Conservation (phyloP, 208 protist species). For the Trypanosoma avium region DNA sequence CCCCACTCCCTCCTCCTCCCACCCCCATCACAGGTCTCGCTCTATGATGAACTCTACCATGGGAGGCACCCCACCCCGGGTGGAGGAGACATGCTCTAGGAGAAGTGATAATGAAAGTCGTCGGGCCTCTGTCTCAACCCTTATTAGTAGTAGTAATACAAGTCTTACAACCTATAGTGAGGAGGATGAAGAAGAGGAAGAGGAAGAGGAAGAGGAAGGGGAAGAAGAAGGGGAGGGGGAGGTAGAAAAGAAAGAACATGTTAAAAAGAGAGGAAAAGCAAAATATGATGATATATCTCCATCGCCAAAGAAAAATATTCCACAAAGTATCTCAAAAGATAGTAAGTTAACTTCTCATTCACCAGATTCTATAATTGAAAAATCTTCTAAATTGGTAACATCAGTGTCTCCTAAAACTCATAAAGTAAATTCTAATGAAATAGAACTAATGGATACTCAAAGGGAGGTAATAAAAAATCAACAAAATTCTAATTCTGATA, state of each 20-base stretch:
- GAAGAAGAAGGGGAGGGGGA: neutral
- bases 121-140: neutral
- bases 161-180: conserved; percentile 26
- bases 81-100: neutral
- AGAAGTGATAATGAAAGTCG: neutral
- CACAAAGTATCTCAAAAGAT: no score
- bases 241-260: no score
- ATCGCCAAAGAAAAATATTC: no score
- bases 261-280: neutral
- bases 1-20: neutral
- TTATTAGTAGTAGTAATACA: conserved; percentile 2
- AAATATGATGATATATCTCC: neutral
- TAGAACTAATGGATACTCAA: no score
- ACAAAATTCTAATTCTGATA: no score
- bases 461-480: no score
- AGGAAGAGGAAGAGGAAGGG: neutral
- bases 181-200: neutral
- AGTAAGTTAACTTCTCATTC: no score
- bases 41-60: neutral
- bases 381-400: no score
- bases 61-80: neutral
- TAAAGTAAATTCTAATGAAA: no score
- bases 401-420: no score
- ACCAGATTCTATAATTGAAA: no score
- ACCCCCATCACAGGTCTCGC: neutral